Evolutionary conservation across 2,329 filamentous ascomycete genomes (phyloP).

Genomic region (Parasarocladium wereldwijsianum): DNA sequence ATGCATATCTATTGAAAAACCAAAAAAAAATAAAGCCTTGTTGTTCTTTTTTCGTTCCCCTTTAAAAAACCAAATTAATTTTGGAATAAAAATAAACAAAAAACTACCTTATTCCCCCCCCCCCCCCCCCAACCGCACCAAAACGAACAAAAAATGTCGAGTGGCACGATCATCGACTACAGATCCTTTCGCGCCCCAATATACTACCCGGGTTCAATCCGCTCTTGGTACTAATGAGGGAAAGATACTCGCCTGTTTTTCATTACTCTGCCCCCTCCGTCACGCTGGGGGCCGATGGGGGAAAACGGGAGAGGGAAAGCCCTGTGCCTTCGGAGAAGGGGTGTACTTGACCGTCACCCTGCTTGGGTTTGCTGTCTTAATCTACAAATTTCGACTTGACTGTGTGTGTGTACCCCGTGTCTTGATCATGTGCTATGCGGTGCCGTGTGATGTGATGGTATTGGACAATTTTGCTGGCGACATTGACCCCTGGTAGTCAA

Average conservation of each 20-base stretch:
- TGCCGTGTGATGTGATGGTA: no score
- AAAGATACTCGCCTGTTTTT: conserved; percentile 71
- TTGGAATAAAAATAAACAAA: conserved; percentile 8
- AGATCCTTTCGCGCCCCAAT: neutral
- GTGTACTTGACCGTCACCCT: conserved; percentile 82
- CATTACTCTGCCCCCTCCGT: conserved; percentile 1
- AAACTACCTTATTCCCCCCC: conserved; percentile 2
- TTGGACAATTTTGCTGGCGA: no score
- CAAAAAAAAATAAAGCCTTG: no score
- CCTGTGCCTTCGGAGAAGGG: conserved; percentile 72
- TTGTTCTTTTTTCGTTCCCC: conserved; percentile 7
- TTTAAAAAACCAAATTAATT: conserved; percentile 8
- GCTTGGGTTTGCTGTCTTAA: conserved; percentile 24
- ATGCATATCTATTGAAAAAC: no score
- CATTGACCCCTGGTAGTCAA: no score
- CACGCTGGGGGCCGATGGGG: neutral
- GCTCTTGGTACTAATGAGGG: conserved; percentile 81
- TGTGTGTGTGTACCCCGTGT: no score
- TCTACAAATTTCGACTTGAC: no score
- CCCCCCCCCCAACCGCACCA: neutral
- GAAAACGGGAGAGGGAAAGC: conserved; percentile 70
- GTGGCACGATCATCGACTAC: no score
- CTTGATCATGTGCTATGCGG: no score
- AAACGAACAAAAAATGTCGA: no score
- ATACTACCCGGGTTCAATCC: conserved; percentile 30